Conservation (phyloP, 495 filamentous ascomycete genomes). For the Xylaria sp. region DNA sequence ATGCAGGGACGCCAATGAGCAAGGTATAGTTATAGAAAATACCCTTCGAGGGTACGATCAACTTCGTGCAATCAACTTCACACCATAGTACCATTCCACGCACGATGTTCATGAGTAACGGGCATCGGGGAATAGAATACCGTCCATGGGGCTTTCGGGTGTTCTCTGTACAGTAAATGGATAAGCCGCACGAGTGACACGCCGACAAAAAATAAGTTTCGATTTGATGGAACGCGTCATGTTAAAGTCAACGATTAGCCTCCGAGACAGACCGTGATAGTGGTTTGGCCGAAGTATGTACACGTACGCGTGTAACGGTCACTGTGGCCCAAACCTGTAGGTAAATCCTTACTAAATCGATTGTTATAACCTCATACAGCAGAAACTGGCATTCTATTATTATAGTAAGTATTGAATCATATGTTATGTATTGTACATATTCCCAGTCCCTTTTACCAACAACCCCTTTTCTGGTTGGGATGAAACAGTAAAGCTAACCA, state of each 20-base stretch:
- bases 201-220: slow-evolving; percentile 5
- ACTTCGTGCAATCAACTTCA: too few relatives aligned
- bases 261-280: not conserved
- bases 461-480: slow-evolving; percentile 14
- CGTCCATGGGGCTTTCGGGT: not conserved
- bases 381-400: not conserved
- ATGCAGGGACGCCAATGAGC: not conserved
- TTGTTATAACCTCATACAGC: not conserved
- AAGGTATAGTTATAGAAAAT: not conserved
- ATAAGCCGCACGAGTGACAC: not conserved
- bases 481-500: slow-evolving; percentile 14
- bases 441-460: not conserved
- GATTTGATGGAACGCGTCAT: slow-evolving; percentile 22
- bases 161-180: not conserved
- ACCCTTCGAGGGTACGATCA: not conserved
- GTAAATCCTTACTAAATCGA: not conserved
- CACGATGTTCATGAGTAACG: not conserved
- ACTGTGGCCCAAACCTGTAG: not conserved
- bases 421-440: too few relatives aligned
- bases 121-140: not conserved
- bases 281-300: slow-evolving; percentile 12
- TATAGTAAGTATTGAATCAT: too few relatives aligned
- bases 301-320: slow-evolving; percentile 5
- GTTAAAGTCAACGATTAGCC: not conserved
- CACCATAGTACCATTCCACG: too few relatives aligned